Evolutionary conservation across 1,284 basidiomycete species (phyloP), one percentile per base, ranked within the genome.

Genomic region (Marasmius sp.): DNA sequence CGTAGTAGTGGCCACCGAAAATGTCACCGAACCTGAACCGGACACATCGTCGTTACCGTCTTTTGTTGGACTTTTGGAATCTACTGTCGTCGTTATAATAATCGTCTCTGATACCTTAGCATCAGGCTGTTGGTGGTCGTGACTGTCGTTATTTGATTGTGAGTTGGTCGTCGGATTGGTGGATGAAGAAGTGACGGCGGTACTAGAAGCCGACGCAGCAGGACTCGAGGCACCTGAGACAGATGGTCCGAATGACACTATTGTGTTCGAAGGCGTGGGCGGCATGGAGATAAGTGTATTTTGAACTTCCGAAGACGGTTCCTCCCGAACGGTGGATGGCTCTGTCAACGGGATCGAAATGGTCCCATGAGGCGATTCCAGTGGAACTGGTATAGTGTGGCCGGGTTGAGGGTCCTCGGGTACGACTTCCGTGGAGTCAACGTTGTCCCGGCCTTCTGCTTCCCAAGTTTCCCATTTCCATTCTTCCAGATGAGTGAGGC

Each of bases 401-500:
- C 61, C 54, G 18, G 60, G 61, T 38, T 49, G 63, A 48, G 65
- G 61, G 7, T 68, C 68, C 27, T 59, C 58, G 4, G 39, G 20
- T n/a, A 33, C 27, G 12, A 63, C 65, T 41, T 68, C 63, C 9
- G 63, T 55, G 67, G 75, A 74, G 41, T 77, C 75, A 56, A 75
- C 76, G 60, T 80, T 81, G 0, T 79, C 81, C 49, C 75, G 78
- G 65, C 86, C 87, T 69, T 89, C 87, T 6, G 77, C 79, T 68
- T 90, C 84, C 85, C 90, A 92, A 34, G 86, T 85, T 63, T 95
- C 94, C 88, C 93, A 92, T 68, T 97, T 94, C 85, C 92, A 98
- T 67, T 97, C 90, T 68, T 99, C 97, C 68, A 98, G 89, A 77
- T 98, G 95, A 11, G 96, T 98, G 65, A 98, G 87, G 3, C 97